phyloP scores from a whole-genome alignment of 345 rosid genomes.

The Moricandia moricandioides region DNA sequence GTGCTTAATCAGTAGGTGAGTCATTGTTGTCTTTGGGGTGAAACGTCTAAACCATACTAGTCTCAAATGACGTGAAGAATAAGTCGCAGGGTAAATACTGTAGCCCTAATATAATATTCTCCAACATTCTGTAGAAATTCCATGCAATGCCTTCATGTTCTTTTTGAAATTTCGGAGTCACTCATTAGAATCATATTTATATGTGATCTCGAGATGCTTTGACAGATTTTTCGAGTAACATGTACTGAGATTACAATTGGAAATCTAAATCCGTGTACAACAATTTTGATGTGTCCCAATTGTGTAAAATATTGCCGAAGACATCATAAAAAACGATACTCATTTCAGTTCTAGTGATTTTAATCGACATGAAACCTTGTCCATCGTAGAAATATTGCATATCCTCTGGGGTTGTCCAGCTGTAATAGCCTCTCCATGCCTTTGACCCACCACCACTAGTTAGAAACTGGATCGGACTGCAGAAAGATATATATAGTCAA shows the following conservation, averaged over 20 bases:
- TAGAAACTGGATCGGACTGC: constrained; percentile 40
- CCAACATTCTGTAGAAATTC: neutral
- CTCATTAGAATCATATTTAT: neutral
- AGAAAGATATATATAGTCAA: neutral
- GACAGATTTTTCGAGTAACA: neutral
- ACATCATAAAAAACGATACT: constrained; percentile 31
- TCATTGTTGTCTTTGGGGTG: neutral
- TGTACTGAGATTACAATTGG: neutral
- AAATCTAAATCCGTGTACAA: constrained; percentile 1
- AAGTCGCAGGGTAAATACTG: neutral
- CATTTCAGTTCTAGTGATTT: constrained; percentile 21
- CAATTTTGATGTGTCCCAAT: constrained; percentile 27
- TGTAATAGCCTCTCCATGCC: constrained; percentile 46
- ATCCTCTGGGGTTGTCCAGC: constrained; percentile 21
- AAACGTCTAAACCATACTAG: neutral
- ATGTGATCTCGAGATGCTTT: neutral
- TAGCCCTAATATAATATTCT: no score
- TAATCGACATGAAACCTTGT: constrained; percentile 44
- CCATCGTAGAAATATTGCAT: constrained; percentile 42
- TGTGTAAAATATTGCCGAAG: constrained; percentile 32
- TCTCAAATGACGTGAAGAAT: no score
- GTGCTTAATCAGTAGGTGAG: neutral
- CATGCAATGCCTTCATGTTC: neutral
- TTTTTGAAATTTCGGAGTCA: neutral
- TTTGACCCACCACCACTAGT: constrained; percentile 54